A percentile compares a stretch with the other conserved stretches of the same genome.
Conservation (phyloP, 208 protist genomes). For the Acanthamoeba lugdunensis region DNA sequence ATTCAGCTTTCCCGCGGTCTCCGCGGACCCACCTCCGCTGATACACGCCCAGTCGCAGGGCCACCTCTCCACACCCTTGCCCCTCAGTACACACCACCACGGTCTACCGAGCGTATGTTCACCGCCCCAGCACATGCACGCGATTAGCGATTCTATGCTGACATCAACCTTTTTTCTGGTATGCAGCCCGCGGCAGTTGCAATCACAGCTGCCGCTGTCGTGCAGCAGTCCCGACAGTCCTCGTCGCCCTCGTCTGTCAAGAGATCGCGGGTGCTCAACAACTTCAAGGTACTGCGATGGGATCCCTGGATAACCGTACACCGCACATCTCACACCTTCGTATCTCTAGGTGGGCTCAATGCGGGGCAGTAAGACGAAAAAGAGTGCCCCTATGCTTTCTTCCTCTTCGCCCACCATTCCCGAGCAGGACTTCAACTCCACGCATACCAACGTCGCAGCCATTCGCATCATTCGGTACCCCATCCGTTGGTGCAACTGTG, state of each 20-base stretch:
- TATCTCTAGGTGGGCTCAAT: background rate
- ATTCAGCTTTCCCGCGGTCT: background rate
- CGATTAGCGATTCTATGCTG: background rate
- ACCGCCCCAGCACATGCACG: background rate
- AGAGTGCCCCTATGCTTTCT: background rate
- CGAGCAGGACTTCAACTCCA: background rate
- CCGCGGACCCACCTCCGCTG: background rate
- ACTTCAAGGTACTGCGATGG: background rate
- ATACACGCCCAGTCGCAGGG: conserved; percentile 4
- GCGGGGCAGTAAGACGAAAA: conserved; percentile 3
- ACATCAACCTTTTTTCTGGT: background rate
- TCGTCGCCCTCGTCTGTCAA: background rate
- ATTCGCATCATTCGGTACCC: conserved; percentile 38
- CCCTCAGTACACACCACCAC: background rate
- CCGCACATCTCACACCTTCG: background rate
- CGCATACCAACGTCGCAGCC: background rate
- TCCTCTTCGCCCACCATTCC: background rate
- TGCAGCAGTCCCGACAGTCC: background rate
- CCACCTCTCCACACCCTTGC: background rate
- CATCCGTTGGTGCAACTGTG: background rate
- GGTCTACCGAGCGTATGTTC: background rate
- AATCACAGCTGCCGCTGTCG: background rate
- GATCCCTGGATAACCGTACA: background rate
- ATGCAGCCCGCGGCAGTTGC: background rate
- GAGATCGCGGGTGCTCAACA: conserved; percentile 36